Evolutionary conservation across 805 yeast genomes (phyloP), one percentile per base, ranked within the genome.

Genomic region (Priceomyces castillae): DNA sequence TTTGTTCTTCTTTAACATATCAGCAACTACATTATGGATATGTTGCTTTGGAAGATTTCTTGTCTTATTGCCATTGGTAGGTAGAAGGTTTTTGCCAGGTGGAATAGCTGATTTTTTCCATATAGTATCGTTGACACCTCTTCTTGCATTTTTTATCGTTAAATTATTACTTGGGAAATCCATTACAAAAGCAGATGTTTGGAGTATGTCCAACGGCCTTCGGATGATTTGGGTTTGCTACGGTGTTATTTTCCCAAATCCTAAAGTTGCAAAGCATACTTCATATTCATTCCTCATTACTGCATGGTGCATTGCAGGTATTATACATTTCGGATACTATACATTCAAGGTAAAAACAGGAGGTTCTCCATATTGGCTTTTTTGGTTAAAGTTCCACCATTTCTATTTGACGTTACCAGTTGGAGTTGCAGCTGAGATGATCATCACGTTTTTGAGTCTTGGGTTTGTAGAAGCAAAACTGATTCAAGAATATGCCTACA

Each of bases 21-120:
- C 66, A 5, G 50, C 73, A 1, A 56, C 69, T 12, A 61, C 75
- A 2, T 58, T 77, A 15, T 77, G 82, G 82, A 52, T 68, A 6
- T 67, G 78, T 46, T 75, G 79, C 46, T 65, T 61, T 41, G 52
- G 69, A 2, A 60, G 92, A 37, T 70, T 82, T 48, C 42, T 72
- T 11, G 61, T 82, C 1, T 62, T 84, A 23, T 62, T 79, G 36
- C 86, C 87, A 0, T 61, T 84, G 19, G 87, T 81, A n/a, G 86
- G 88, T 0, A 61, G 80, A 25, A 69, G 68, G 49, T 84, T 81
- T 50, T 59, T 84, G 16, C 85, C 89, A 1, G 88, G 84, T 5
- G 90, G 88, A 0, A 79, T 84, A 10, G 86, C 86, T 36, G 85
- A 78, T 50, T 84, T 81, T 61, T 76, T 81, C 51, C 75, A 70